These are phyloP conservation scores for Ophiobolus disseminans DNA, from an alignment of 2,329 filamentous ascomycete genomes.

Conservation along the genomic window DNA sequence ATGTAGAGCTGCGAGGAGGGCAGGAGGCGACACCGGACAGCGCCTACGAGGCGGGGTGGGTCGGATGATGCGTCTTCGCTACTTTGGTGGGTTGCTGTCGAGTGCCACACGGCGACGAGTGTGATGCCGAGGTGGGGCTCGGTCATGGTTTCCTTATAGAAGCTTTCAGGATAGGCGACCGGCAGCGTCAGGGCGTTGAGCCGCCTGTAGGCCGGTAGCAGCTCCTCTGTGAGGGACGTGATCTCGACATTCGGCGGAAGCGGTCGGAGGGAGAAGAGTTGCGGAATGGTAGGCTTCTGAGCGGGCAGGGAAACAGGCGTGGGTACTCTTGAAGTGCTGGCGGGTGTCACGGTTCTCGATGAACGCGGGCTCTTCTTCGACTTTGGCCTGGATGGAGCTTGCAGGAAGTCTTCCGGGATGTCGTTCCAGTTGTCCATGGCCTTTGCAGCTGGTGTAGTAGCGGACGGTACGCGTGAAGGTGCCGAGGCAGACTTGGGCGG, in stretches of 20 bases:
- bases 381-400: slow-evolving; percentile 29
- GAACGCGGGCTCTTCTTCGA: slow-evolving; percentile 35
- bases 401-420: slow-evolving; percentile 36
- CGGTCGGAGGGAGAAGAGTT: slow-evolving; percentile 37
- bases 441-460: slow-evolving; percentile 18
- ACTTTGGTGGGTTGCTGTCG: slow-evolving; percentile 14
- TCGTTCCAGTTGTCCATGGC: slow-evolving; percentile 39
- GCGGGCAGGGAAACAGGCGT: slow-evolving; percentile 19
- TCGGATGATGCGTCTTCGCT: slow-evolving; percentile 11
- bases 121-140: slow-evolving; percentile 63
- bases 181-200: slow-evolving; percentile 66
- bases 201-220: slow-evolving; percentile 63
- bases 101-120: slow-evolving; percentile 65
- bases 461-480: slow-evolving; percentile 22
- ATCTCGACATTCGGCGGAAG: slow-evolving; percentile 61
- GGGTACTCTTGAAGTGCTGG: slow-evolving; percentile 20
- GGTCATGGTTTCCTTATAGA: slow-evolving; percentile 66
- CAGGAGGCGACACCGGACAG: slow-evolving; percentile 57
- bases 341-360: slow-evolving; percentile 25
- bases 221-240: slow-evolving; percentile 58
- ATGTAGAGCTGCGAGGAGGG: slow-evolving; percentile 61
- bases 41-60: slow-evolving; percentile 52
- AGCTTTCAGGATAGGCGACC: slow-evolving; percentile 66
- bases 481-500: slow-evolving; percentile 29
- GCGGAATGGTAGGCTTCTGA: slow-evolving; percentile 15